phyloP scores from a whole-genome alignment of 208 protist species.

The Trypanosoma theileri region DNA sequence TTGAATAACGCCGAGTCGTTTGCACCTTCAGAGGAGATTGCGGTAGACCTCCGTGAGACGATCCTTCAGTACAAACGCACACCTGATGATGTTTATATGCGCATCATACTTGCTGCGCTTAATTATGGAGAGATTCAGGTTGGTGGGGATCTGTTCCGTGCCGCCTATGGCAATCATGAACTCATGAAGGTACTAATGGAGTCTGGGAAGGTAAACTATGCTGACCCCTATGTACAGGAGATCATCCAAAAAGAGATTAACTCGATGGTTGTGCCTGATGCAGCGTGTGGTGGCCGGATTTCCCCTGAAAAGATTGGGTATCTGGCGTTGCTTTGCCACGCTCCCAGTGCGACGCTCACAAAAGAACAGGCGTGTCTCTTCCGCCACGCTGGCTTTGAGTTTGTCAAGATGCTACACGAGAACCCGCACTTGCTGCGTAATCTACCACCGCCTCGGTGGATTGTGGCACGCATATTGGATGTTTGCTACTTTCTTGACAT shows the following conservation, averaged over 20 bases:
- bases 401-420: constrained; percentile 71
- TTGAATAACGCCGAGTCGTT: background rate
- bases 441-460: constrained; percentile 28
- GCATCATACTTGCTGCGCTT: constrained; percentile 85
- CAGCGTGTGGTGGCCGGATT: constrained; percentile 44
- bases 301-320: constrained; percentile 58
- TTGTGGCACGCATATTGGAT: constrained; percentile 26
- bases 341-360: constrained; percentile 57
- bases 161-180: constrained; percentile 47
- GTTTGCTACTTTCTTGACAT: constrained; percentile 43
- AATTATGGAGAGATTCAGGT: constrained; percentile 53
- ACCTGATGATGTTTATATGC: constrained; percentile 66
- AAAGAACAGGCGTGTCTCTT: constrained; percentile 66
- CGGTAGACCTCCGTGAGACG: constrained; percentile 71
- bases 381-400: constrained; percentile 81
- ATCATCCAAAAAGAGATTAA: constrained; percentile 79
- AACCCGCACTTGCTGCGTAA: constrained; percentile 65
- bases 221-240: constrained; percentile 52
- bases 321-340: constrained; percentile 54
- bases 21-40: constrained; percentile 31
- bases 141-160: constrained; percentile 56
- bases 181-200: constrained; percentile 66
- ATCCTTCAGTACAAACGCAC: constrained; percentile 75
- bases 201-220: constrained; percentile 56
- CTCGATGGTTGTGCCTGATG: constrained; percentile 46